Base-by-base conservation (phyloP, 208 protist species). In the Endotrypanum monterogeii region DNA sequence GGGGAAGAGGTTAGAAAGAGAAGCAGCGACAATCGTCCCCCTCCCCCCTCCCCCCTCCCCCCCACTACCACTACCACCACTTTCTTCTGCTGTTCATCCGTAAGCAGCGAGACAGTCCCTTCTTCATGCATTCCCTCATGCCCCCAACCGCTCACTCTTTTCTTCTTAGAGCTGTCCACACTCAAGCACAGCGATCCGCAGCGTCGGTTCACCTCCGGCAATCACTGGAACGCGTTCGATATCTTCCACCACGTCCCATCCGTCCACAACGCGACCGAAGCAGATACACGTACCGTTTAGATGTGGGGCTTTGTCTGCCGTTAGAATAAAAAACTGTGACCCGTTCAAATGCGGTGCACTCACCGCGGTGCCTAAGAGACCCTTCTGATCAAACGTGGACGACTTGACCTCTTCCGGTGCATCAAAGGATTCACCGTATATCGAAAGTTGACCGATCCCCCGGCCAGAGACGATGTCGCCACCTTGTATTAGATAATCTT, bases 281-380 rank as follows among this genome's bases (percentile, higher is more conserved):
- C 97, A 98, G 71, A 98, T 97, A 76, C 99, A 99, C 67, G 97
- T 98, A 39, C 92, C 87, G 68, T 98, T 81, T 25, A 99, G 80
- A 75, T 96, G 91, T 48, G 79, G 83, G 9, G 90, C 89, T 12
- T 62, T 71, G 35, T 88, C 74, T 12, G 91, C 90, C 8, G 90
- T 94, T 18, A 96, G 75, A 46, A 98, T 94, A 69, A 98, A 98
- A 72, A 98, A 98, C 84, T 98, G 95, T 28, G 90, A 95, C 25
- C 91, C 94, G 69, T 99, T 99, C 35, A 98, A 98, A 83, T 99
- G 92, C 9, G 95, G 93, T 44, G 98, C 98, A 66, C 97, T 94
- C 61, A 99, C 99, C 46, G 99, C 99, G 73, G 99, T 99, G 16
- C 98, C 99, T 11, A 99, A 84, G 16, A 98, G 75, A n/a, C 98